Base-by-base conservation (phyloP, 768 basidiomycete genomes). In the Xerocomellus amylosporus region DNA sequence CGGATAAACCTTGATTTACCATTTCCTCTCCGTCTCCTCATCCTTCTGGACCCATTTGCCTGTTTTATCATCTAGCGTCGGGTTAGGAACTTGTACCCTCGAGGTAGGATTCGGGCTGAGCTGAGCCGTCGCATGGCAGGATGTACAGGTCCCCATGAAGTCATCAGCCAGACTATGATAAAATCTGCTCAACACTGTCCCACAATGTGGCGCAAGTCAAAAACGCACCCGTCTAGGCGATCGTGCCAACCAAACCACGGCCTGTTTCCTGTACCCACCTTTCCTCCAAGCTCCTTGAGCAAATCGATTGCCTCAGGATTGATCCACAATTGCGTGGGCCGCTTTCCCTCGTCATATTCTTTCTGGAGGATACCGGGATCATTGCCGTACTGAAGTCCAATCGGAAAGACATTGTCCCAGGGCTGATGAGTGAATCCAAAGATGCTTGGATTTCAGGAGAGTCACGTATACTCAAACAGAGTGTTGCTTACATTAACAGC, bases 241-340 rank as follows among this genome's bases (percentile, higher is more conserved):
- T 51, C 41, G 33, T 51, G 50, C 50, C 50, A 51, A 28, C 50
- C 50, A 34, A 51, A 44, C 50, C 50, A 51, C n/a, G 50, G 50
- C 19, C 50, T 44, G 5, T 44, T 5, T 34, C 2, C 9, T 9
- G 2, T 8, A 8, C 28, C 28, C 28, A 30, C 28, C 28, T 30
- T 8, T 8, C 33, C 50, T 9, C 9, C 8, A n/a, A 51, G 50
- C 13, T n/a, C 40, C 5, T 44, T 5, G 24, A 44, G n/a, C 33
- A 51, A 44, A 1, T 6, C 12, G 6, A 24, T 2, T 6, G 33
- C 33, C 8, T 15, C 12, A 10, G 31, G 50, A 24, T 51, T 51
- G 10, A 14, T n/a, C 50, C 50, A 51, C 33, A 51, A 24, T 6
- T 51, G 33, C 33, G 2, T n/a, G 5, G 50, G 50, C 0, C 41